phyloP scores from a whole-genome alignment of 2,329 filamentous ascomycete genomes.

The Penicillium sp. region DNA sequence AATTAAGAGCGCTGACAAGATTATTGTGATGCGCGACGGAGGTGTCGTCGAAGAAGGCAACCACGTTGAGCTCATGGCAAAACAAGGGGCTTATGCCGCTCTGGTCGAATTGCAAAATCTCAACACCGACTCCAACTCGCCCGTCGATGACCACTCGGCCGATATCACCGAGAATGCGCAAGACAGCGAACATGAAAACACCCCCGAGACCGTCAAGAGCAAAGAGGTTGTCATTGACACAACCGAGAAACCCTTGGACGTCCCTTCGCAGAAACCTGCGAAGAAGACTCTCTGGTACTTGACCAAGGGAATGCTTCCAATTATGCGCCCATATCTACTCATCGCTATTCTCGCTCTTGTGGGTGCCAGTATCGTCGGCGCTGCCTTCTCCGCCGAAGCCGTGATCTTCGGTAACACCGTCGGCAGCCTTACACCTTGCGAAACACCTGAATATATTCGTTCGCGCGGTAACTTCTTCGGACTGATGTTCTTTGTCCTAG shows the following conservation, averaged over 20 bases:
- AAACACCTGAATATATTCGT: constrained; percentile 51
- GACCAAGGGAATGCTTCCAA: not conserved
- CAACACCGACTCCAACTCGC: not conserved
- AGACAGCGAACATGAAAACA: not conserved
- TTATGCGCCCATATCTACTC: not conserved
- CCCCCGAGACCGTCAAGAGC: not conserved
- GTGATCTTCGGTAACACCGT: constrained; percentile 64
- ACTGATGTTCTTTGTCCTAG: constrained; percentile 63
- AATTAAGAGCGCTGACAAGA: not conserved
- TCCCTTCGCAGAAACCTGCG: not conserved
- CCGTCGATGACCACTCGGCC: too few relatives aligned
- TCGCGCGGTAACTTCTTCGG: constrained; percentile 55
- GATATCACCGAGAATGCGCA: not conserved
- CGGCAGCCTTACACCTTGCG: constrained; percentile 57
- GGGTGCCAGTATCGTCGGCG: constrained; percentile 49
- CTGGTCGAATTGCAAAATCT: not conserved
- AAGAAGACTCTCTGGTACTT: not conserved
- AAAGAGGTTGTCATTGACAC: not conserved
- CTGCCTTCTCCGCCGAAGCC: constrained; percentile 59
- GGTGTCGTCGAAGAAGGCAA: constrained; percentile 55
- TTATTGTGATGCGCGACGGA: not conserved
- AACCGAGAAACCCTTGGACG: not conserved
- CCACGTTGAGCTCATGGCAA: constrained; percentile 30
- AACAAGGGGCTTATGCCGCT: not conserved
- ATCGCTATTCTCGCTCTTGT: not conserved